A percentile compares a stretch with the other conserved stretches of the same genome.
Evolutionary conservation across 768 basidiomycete species (phyloP).

Genomic region (Pulveroboletus frians): DNA sequence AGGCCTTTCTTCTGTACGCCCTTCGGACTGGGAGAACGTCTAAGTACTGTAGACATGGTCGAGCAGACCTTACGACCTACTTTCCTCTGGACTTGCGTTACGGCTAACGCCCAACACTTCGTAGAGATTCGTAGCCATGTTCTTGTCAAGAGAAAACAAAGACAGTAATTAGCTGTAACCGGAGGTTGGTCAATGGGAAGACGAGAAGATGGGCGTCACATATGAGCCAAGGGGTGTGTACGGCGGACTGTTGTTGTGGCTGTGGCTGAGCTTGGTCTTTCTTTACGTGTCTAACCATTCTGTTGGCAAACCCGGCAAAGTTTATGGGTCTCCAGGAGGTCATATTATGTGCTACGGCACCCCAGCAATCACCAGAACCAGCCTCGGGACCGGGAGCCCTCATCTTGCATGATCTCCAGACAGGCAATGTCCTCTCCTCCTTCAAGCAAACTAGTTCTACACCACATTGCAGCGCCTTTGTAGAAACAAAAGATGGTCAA

Average conservation of each 20-base stretch:
- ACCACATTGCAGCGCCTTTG: conserved; percentile 59
- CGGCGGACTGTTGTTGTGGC: background rate
- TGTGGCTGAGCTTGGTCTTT: conserved; percentile 18
- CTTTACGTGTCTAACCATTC: background rate
- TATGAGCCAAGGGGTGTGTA: background rate
- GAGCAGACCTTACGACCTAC: conserved; percentile 37
- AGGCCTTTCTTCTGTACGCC: conserved; percentile 70
- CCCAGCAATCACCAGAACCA: conserved; percentile 35
- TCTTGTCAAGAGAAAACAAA: conserved; percentile 1
- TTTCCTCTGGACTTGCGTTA: conserved; percentile 58
- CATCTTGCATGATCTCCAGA: conserved; percentile 76
- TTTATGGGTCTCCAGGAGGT: conserved; percentile 61
- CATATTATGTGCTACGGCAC: conserved; percentile 57
- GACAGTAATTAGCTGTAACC: background rate
- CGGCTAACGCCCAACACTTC: conserved; percentile 50
- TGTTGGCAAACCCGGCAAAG: background rate
- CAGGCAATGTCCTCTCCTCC: conserved; percentile 67
- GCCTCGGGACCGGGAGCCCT: conserved; percentile 57
- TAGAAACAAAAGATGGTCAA: conserved; percentile 62
- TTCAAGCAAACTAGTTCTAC: conserved; percentile 81
- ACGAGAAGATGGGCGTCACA: background rate
- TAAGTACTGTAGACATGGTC: conserved; percentile 2
- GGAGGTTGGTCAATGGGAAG: background rate
- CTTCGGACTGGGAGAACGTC: conserved; percentile 50
- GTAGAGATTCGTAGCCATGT: conserved; percentile 60